Percentiles rank a stretch among this genome's conserved stretches.
Conservation (phyloP, 495 filamentous ascomycete species). For the Hypoxylon intermedium region DNA sequence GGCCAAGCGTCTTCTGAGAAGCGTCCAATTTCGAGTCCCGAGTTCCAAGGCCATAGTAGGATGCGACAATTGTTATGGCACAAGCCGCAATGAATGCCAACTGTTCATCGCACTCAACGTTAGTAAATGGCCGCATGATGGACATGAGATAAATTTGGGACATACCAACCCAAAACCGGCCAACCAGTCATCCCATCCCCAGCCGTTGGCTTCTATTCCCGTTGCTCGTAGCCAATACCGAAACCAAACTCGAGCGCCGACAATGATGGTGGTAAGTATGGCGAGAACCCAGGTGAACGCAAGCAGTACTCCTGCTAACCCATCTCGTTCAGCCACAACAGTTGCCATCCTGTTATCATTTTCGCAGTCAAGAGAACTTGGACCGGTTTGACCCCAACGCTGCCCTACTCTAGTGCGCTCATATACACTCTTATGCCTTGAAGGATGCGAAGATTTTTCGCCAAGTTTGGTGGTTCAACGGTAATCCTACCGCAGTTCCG, state of each 20-base stretch:
- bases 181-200: neutral
- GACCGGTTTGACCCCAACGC: too few relatives aligned
- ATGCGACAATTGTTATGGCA: neutral
- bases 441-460: too few relatives aligned
- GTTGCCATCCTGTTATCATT: neutral
- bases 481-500: neutral
- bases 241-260: constrained; percentile 1
- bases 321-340: neutral
- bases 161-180: neutral
- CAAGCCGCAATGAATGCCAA: neutral
- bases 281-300: neutral
- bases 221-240: neutral
- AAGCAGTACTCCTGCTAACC: neutral
- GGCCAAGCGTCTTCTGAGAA: neutral
- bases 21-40: neutral
- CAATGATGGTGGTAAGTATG: neutral
- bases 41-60: neutral
- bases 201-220: neutral
- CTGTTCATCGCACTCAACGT: neutral
- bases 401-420: too few relatives aligned
- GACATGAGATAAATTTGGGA: neutral
- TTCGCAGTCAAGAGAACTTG: too few relatives aligned
- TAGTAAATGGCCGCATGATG: neutral
- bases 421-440: neutral
- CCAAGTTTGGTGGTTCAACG: neutral